Evolutionary conservation across 495 filamentous ascomycete genomes (phyloP), one percentile per base, ranked within the genome.

Genomic region (Evernia prunastri): DNA sequence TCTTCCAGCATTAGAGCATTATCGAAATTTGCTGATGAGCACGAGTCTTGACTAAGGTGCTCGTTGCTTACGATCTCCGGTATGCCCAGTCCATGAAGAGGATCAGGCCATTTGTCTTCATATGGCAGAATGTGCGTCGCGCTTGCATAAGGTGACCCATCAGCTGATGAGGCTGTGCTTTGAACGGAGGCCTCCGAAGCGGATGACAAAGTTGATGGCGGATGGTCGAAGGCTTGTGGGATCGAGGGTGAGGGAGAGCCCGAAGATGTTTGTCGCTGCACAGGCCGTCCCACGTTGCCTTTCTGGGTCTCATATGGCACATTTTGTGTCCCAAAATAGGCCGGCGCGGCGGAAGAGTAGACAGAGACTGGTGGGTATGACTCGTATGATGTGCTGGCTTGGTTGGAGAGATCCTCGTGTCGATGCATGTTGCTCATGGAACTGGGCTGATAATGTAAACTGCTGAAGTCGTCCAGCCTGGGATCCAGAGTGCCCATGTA

Each of bases 81-180:
- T 54, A 90, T 79, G 13, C 84, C 86, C 40, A 92, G 76, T 39
- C 84, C 86, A 62, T 84, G 76, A 53, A 79, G 76, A 37, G 81
- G 78, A n/a, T 82, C 81, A 29, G 82, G 75, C 83, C 87, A 90
- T 66, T 85, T 78, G 45, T 81, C 77, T 68, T 75, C 82, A 72
- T 70, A 85, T 71, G 79, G 76, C 45, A 82, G 76, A 58, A 80
- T 77, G 47, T 87, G 82, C 23, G 83, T 79, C 63, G 82, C 81
- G 59, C 81, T 82, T 0, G 87, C 87, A 64, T 87, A 88, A 25
- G 92, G 92, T 12, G 92, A 96, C 39, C 87, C 89, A 68, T 90
- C 87, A 39, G 86, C 82, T 7, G 92, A 96, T 3, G 92, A 94
- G 20, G 89, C 81, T 17, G 87, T 86, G 69, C 84, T 86, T 33